Conservation (phyloP, 2,329 filamentous ascomycete species). For the Penicillium sclerotigenum region DNA sequence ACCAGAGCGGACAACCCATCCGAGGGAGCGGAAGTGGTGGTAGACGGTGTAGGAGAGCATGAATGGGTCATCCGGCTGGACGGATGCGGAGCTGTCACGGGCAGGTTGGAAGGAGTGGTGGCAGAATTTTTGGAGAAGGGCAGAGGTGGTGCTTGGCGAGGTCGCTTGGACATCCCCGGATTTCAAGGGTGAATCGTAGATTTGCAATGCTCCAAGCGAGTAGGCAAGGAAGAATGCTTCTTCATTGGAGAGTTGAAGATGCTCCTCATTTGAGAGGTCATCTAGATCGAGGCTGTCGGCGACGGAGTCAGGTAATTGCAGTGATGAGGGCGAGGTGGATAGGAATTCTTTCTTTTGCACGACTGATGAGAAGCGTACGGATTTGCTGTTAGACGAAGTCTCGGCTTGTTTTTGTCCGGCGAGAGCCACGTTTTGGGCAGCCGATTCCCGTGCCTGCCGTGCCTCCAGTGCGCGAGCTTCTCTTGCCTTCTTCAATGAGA, state of each 20-base stretch:
- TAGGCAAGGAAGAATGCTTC: slow-evolving; percentile 91
- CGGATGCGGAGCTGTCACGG: slow-evolving; percentile 38
- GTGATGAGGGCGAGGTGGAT: slow-evolving; percentile 20
- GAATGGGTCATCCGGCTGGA: slow-evolving; percentile 77
- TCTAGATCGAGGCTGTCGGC: slow-evolving; percentile 15
- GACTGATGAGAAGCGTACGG: slow-evolving; percentile 66
- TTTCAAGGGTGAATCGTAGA: slow-evolving; percentile 44
- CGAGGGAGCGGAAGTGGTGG: slow-evolving; percentile 91
- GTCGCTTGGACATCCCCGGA: slow-evolving; percentile 22
- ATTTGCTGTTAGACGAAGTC: slow-evolving; percentile 48
- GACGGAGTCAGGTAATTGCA: slow-evolving; percentile 13
- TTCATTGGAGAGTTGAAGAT: slow-evolving; percentile 85
- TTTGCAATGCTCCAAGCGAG: slow-evolving; percentile 68
- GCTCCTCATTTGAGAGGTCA: slow-evolving; percentile 61
- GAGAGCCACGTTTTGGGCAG: slow-evolving; percentile 12
- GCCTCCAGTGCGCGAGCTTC: slow-evolving; percentile 29
- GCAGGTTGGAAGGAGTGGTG: slow-evolving; percentile 68
- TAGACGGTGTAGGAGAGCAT: slow-evolving; percentile 84
- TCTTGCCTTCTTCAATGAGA: slow-evolving; percentile 35
- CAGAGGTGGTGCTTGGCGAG: slow-evolving; percentile 49
- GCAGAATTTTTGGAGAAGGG: slow-evolving; percentile 66
- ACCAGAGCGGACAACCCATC: slow-evolving; percentile 89
- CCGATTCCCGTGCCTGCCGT: slow-evolving; percentile 14
- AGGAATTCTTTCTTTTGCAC: slow-evolving; percentile 63
- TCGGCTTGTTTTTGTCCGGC: slow-evolving; percentile 9